A percentile compares a stretch with the other conserved stretches of the same genome.
phyloP scores from a whole-genome alignment of 306 rosid genomes.

The Echinosophora koreensis region DNA sequence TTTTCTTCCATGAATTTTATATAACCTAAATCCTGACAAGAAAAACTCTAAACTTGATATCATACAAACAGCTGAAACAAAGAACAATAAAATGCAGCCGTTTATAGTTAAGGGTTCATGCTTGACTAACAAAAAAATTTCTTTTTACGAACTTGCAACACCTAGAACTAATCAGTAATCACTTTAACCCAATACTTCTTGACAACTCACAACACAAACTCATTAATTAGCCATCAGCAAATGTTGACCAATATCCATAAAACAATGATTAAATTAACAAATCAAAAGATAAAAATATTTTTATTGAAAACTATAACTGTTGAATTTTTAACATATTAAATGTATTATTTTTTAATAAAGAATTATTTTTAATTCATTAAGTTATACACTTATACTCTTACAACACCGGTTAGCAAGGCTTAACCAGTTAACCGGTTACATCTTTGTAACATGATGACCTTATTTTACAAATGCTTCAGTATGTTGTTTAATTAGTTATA shows the following conservation, averaged over 20 bases:
- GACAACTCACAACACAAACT: neutral
- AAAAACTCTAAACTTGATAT: neutral
- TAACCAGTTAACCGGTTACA: neutral
- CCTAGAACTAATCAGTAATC: neutral
- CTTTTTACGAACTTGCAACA: neutral
- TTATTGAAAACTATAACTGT: too few species aligned
- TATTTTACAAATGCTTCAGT: neutral
- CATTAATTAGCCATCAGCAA: neutral
- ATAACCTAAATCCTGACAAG: neutral
- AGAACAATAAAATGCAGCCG: neutral
- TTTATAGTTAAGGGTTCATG: neutral
- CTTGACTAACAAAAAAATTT: neutral
- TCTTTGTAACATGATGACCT: slow-evolving; percentile 17
- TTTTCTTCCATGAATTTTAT: neutral
- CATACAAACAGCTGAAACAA: neutral
- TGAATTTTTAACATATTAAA: too few species aligned
- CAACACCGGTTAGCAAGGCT: too few species aligned
- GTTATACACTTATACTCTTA: too few species aligned
- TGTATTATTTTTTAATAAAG: too few species aligned
- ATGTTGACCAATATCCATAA: too few species aligned
- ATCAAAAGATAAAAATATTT: too few species aligned
- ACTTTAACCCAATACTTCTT: neutral
- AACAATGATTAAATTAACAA: too few species aligned
- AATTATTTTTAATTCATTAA: too few species aligned
- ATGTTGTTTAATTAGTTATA: neutral